Evolutionary conservation across 2,329 filamentous ascomycete genomes (phyloP).

Genomic region (Sporothrix euskadiensis): DNA sequence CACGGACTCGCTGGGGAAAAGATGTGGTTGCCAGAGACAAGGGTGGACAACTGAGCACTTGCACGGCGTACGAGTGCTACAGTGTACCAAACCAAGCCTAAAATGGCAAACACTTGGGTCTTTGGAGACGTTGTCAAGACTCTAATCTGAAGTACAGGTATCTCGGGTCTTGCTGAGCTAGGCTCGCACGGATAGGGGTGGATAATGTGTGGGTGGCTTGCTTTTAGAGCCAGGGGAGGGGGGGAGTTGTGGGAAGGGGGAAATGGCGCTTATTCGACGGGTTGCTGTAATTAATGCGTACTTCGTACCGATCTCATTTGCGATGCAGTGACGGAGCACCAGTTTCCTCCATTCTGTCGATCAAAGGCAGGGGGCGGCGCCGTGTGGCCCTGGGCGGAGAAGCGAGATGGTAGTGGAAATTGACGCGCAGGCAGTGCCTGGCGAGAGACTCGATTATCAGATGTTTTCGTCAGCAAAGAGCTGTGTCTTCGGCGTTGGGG

Average conservation of each 20-base stretch:
- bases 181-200: background rate
- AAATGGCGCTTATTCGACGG: constrained; percentile 16
- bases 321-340: background rate
- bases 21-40: background rate
- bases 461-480: constrained; percentile 10
- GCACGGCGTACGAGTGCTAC: background rate
- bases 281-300: background rate
- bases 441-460: background rate
- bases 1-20: constrained; percentile 24
- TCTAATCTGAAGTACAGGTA: background rate
- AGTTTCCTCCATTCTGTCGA: background rate
- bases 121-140: too few species aligned
- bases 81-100: background rate
- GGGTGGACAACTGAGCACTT: background rate
- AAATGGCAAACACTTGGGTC: background rate
- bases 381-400: background rate
- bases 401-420: constrained; percentile 18
- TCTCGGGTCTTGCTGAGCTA: background rate
- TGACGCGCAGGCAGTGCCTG: background rate
- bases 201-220: background rate
- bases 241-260: background rate
- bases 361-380: background rate
- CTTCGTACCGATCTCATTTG: constrained; percentile 6
- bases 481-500: background rate
- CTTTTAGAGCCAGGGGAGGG: background rate